Base-by-base conservation (phyloP, 192 early-diverging fungal genomes). In the Podochytrium sp. region DNA sequence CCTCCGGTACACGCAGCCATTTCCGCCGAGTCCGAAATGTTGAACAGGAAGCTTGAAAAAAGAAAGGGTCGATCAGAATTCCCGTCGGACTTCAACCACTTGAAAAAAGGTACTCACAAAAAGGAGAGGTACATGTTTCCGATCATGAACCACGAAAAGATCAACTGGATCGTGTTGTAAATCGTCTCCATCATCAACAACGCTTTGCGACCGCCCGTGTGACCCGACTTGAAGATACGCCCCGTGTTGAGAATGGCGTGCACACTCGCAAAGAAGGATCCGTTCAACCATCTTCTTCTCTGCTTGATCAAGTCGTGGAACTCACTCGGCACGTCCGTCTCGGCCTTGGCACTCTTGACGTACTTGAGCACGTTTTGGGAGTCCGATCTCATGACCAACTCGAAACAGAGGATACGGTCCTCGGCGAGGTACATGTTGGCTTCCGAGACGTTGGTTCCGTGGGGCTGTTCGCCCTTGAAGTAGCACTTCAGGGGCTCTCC, bases 381-480 rank as follows among this genome's bases (percentile, higher is more conserved):
- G 61, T 90, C 85, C 57, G 84, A 83, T 78, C 96, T 96, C 50
- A 95, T 90, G 7, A 95, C 90, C 38, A 98, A 79, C 83, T 98
- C 96, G 76, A 97, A 98, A 74, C 95, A 97, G 32, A 98, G 81
- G 63, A 98, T 98, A 61, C 96, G 92, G 75, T 98, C 96, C 73
- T 89, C 87, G 18, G 87, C 87, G 29, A 97, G 80, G 74, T 97
- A 97, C 94, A 96, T 98, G 83, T 96, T 97, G 41, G 94, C 92
- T 71, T 89, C 85, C 65, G 92, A 93, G 53, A 96, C 92, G 79
- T 95, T 89, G 34, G 85, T 81, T 78, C 83, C 88, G 78, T 97
- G 94, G 79, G 92, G 86, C 35, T 86, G 81, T 81, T 98, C 96
- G 23, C 96, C 96, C 82, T 94, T 91, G 80, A 98, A 98, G 79